Conservation (phyloP, 148 eudicot species). For the Rhododendron ovatum region DNA sequence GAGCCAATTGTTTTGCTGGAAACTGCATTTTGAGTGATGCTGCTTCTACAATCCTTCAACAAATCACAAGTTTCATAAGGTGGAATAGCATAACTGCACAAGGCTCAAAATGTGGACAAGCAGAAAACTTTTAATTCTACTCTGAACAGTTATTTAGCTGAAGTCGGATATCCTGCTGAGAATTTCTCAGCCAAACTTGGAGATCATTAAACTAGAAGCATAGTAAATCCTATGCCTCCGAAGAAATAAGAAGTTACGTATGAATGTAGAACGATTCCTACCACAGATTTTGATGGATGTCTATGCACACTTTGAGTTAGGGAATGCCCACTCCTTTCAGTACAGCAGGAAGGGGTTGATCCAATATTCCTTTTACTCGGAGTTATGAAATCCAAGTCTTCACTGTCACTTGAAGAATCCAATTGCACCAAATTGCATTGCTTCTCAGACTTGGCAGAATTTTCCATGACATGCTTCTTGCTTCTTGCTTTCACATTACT, state of each 20-base stretch:
- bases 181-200: neutral
- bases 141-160: neutral
- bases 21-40: constrained; percentile 38
- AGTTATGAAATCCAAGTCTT: constrained; percentile 32
- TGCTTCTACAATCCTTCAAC: constrained; percentile 53
- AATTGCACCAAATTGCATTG: constrained; percentile 36
- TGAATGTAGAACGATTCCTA: constrained; percentile 16
- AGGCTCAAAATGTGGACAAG: constrained; percentile 4
- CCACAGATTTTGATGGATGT: constrained; percentile 31
- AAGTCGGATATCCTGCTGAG: neutral
- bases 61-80: constrained; percentile 9
- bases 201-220: neutral
- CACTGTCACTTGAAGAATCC: constrained; percentile 73
- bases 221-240: neutral
- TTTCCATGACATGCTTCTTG: constrained; percentile 35
- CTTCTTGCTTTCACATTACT: constrained; percentile 21
- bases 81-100: neutral
- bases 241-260: neutral
- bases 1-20: constrained; percentile 32
- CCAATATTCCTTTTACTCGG: constrained; percentile 15
- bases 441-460: constrained; percentile 37
- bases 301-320: constrained; percentile 11
- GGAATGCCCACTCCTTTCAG: constrained; percentile 9
- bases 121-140: neutral
- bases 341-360: constrained; percentile 23